Evolutionary conservation across 768 basidiomycete genomes (phyloP), one percentile per base, ranked within the genome.

Genomic region (Pleurotus salmoneostramineus): DNA sequence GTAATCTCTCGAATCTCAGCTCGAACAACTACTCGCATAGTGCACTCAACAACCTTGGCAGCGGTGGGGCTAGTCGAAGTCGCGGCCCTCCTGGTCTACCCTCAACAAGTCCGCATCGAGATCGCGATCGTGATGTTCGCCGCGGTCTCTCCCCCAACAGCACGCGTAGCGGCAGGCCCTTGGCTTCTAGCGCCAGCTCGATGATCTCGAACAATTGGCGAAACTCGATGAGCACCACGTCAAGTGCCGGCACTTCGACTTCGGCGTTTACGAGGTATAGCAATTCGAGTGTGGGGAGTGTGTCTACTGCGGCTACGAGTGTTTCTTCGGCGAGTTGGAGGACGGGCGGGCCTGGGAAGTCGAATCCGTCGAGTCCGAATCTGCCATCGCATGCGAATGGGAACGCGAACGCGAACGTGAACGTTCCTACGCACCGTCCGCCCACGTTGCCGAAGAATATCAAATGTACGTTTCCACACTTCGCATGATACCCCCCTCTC

Each of bases 261-360:
- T 85, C 83, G 17, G 84, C 85, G 35, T 93, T 92, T 65, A 92
- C 91, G 21, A 76, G 87, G 59, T 91, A 88, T 74, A 92, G 89
- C 73, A 88, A 88, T 65, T 81, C 83, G 43, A 88, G 89, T 68
- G 65, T 78, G 57, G 78, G 88, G 56, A 91, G 89, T 62, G 77
- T 92, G 43, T 88, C 88, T 17, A 93, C 92, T 4, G 83, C 83
- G 57, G 91, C 91, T 45, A 94, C 92, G 12, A 90, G 89, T 62
- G 82, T 90, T 5, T 90, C 89, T 34, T 81, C 83, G 21, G 74
- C 79, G 49, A 90, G 88, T 69, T 91, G 90, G 88, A 83, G 88
- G 65, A 81, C 80, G 40, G 52, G 52, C 15, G 79, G 76, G 3
- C 12, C 12, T n/a, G 44, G 44, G 62, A 76, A 77, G 61, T 66